Base-by-base conservation (phyloP, 2,329 filamentous ascomycete genomes). In the Apiospora phragmitis region DNA sequence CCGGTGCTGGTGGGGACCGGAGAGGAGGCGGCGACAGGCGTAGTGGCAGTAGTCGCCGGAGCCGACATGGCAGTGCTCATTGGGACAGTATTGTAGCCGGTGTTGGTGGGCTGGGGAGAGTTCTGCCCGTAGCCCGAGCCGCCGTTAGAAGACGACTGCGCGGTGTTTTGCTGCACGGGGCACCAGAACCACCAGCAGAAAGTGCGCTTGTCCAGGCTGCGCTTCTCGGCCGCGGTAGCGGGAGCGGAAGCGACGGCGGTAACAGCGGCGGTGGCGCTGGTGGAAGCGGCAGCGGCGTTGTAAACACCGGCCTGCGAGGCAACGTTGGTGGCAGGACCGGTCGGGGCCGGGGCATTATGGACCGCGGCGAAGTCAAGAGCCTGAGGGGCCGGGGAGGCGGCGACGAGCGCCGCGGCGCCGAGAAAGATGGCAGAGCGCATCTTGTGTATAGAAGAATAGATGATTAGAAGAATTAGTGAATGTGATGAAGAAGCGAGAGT, bases 331-430 rank as follows among this genome's bases (percentile, higher is more conserved):
- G 29, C 29, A 5, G 70, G 69, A 21, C 69, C 70, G 18, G 69
- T 71, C 24, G 71, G 68, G 21, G 38, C 43, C 16, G 67, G 47
- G 32, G 70, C 71, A 18, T 70, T 65, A 8, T 69, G 42, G 66
- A 72, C 38, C 47, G 65, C 51, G 62, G 43, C 29, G 18, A 71
- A 66, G 70, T 71, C 70, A 45, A 71, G 49, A 42, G 35, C 68
- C 26, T 42, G 29, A 24, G 68, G 65, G 16, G 70, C 67, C 9
- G 67, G 71, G n/a, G 69, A 55, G 47, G 45, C 62, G 32, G 65
- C 65, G 21, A 68, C 70, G 42, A 72, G 68, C n/a, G 67, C 70
- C 29, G 70, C 71, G 35, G 70, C 70, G 45, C 70, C 68, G 45
- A 72, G 66, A 8, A 70, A 1, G 43, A 65, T 32, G 51, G 51